Conservation (phyloP, 139 green algal genomes). For the Chlorella vulgaris region DNA sequence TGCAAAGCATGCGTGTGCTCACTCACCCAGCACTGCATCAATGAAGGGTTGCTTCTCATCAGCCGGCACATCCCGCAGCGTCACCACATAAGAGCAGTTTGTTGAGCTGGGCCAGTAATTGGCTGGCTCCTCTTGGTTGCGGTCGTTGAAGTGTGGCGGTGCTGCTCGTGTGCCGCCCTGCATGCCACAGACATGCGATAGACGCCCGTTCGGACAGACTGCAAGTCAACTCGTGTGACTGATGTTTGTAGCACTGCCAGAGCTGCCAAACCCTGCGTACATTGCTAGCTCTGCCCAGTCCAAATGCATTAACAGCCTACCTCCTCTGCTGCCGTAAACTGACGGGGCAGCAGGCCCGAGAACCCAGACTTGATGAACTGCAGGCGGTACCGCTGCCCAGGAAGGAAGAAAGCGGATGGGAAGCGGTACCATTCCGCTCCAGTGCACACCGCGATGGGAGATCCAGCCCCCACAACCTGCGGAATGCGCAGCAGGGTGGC, state of each 20-base stretch:
- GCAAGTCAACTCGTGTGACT: too few relatives aligned
- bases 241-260: too few relatives aligned
- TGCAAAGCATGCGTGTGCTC: too few relatives aligned
- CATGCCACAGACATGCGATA: not conserved
- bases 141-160: conserved; percentile 67
- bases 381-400: conserved; percentile 60
- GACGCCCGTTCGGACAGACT: too few relatives aligned
- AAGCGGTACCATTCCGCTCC: conserved; percentile 86
- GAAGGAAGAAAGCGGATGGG: conserved; percentile 85
- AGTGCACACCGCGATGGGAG: conserved; percentile 62
- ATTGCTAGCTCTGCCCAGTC: too few relatives aligned
- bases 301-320: too few relatives aligned
- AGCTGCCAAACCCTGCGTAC: too few relatives aligned
- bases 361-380: conserved; percentile 79
- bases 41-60: not conserved
- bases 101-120: conserved; percentile 42
- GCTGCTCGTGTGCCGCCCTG: conserved; percentile 60
- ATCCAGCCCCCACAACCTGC: not conserved
- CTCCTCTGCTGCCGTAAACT: conserved; percentile 43
- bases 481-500: not conserved
- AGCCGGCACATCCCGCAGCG: not conserved
- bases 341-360: conserved; percentile 53
- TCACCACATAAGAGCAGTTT: conserved; percentile 52
- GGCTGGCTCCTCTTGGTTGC: conserved; percentile 48
- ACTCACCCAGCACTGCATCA: conserved; percentile 8